Percentiles rank a stretch among this genome's conserved stretches.
Evolutionary conservation across 768 basidiomycete species (phyloP).

Genomic region (Mycena capillaripes): DNA sequence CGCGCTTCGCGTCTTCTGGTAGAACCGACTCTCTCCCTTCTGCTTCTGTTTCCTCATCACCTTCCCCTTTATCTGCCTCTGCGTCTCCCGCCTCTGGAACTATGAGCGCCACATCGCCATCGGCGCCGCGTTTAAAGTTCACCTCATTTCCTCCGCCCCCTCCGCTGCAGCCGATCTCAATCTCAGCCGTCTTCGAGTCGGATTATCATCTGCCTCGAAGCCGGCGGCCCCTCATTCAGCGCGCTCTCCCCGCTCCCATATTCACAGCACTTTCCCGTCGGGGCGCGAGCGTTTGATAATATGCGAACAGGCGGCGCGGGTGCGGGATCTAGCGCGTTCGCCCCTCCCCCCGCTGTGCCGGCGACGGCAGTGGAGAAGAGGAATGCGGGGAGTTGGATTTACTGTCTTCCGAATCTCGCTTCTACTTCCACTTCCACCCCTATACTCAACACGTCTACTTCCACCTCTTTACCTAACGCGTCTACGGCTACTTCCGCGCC

Average conservation of each 20-base stretch:
- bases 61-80: background rate
- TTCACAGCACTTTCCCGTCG: conserved; percentile 38
- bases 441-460: background rate
- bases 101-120: background rate
- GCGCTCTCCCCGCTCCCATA: conserved; percentile 27
- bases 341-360: background rate
- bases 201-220: background rate
- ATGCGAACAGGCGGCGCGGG: background rate
- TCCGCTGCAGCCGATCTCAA: too few relatives aligned
- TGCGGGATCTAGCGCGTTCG: background rate
- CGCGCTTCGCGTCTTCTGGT: background rate
- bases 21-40: too few relatives aligned
- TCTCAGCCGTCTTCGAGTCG: background rate
- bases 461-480: background rate
- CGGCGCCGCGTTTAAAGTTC: background rate
- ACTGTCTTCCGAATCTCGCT: background rate
- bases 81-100: too few relatives aligned
- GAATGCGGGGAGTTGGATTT: background rate
- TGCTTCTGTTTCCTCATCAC: too few relatives aligned
- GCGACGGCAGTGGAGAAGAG: conserved; percentile 4
- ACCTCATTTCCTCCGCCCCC: background rate
- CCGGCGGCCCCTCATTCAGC: conserved; percentile 17
- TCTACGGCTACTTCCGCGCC: background rate
- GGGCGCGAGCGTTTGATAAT: background rate
- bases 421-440: too few relatives aligned